These are phyloP conservation scores for Globisporangium heterothallicum DNA, from an alignment of 352 stramenopile genomes.

Conservation along the genomic window DNA sequence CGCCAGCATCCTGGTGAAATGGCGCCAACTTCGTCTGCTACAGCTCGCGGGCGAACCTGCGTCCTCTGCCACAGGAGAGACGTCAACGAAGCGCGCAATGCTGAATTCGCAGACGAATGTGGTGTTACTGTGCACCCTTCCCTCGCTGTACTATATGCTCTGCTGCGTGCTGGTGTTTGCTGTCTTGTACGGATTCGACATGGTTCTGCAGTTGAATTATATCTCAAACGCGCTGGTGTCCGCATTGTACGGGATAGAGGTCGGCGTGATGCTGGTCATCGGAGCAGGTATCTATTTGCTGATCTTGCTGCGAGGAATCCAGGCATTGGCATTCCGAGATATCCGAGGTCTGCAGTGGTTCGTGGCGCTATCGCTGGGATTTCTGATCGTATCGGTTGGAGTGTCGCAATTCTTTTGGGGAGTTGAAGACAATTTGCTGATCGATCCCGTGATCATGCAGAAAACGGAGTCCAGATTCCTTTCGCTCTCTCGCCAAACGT, in stretches of 20 bases:
- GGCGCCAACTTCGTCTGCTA: slow-evolving; percentile 33
- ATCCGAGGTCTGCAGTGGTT: slow-evolving; percentile 28
- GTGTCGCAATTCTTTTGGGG: slow-evolving; percentile 24
- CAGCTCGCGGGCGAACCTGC: slow-evolving; percentile 25
- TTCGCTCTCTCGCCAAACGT: slow-evolving; percentile 11
- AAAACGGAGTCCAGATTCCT: slow-evolving; percentile 31
- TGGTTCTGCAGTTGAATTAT: slow-evolving; percentile 31
- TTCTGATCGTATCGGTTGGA: slow-evolving; percentile 26
- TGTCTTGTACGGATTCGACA: slow-evolving; percentile 33
- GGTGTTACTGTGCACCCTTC: slow-evolving; percentile 32
- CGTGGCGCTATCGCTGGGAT: slow-evolving; percentile 20
- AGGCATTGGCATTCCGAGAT: slow-evolving; percentile 24
- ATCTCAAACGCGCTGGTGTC: slow-evolving; percentile 28
- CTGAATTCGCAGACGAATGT: slow-evolving; percentile 24
- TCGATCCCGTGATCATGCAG: slow-evolving; percentile 28
- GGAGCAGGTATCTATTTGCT: slow-evolving; percentile 16
- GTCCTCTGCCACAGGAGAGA: slow-evolving; percentile 6
- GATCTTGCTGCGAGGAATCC: slow-evolving; percentile 22
- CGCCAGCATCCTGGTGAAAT: slow-evolving; percentile 47
- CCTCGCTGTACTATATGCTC: slow-evolving; percentile 28
- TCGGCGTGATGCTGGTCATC: slow-evolving; percentile 21
- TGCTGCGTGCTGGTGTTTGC: slow-evolving; percentile 18
- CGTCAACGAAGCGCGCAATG: slow-evolving; percentile 21
- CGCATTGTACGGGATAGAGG: slow-evolving; percentile 35
- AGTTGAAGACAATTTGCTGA: slow-evolving; percentile 24